Conservation (phyloP, 75 land plant species). For the Cryptomeria japonica region DNA sequence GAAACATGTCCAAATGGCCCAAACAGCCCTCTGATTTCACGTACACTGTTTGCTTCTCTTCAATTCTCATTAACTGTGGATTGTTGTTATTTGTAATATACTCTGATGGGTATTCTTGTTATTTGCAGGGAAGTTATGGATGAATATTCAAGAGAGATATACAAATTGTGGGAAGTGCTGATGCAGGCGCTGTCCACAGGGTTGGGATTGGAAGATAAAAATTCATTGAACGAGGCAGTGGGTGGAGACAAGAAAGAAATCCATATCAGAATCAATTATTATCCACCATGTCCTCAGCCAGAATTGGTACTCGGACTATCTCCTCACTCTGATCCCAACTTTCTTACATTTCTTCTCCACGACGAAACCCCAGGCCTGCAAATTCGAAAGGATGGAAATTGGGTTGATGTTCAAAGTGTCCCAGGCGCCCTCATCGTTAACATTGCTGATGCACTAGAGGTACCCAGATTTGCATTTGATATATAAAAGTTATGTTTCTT, state of each 20-base stretch:
- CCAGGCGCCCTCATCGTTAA: constrained; percentile 27
- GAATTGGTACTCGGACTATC: not conserved
- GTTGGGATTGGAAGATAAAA: constrained; percentile 20
- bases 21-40: not conserved
- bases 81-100: too few relatives aligned
- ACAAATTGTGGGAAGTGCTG: not conserved
- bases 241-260: constrained; percentile 15
- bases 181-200: constrained; percentile 21
- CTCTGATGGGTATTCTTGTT: not conserved
- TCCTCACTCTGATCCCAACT: constrained; percentile 10
- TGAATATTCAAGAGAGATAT: not conserved
- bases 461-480: not conserved
- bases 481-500: not conserved
- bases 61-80: too few relatives aligned
- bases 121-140: not conserved
- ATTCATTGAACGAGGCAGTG: constrained; percentile 18
- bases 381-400: constrained; percentile 12
- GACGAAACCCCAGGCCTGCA: constrained; percentile 20
- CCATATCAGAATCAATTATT: not conserved
- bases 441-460: constrained; percentile 25
- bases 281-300: not conserved
- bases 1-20: not conserved
- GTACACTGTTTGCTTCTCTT: not conserved
- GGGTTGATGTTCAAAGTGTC: constrained; percentile 21
- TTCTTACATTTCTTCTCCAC: constrained; percentile 18